Base-by-base conservation (phyloP, 495 filamentous ascomycete genomes). In the Neurospora sp. region DNA sequence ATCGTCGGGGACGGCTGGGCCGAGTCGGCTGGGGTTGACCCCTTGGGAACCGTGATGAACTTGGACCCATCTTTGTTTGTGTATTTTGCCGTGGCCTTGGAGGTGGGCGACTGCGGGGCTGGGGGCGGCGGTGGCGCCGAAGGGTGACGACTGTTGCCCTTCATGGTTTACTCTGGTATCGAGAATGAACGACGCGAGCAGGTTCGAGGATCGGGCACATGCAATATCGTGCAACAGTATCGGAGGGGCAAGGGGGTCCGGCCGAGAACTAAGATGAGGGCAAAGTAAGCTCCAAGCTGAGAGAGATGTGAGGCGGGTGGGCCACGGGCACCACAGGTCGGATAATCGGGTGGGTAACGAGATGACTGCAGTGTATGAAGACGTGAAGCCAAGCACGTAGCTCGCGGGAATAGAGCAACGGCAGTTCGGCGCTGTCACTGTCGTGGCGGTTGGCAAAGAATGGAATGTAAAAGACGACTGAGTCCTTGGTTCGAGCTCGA, bases 31-130 rank as follows among this genome's bases (percentile, higher is more conserved):
- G 83, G 82, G 40, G 83, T 83, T 53, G 77, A 84, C 69, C 81
- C 81, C 80, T 90, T 89, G n/a, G 89, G 89, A 70, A 90, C 86
- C 41, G 87, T 89, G 75, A 90, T 90, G 78, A 87, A 88, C 81
- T 91, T 90, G 40, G 89, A 89, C 48, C 89, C 89, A 82, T 91
- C 89, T 78, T 90, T 91, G 78, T 90, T 91, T 40, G 86, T 86
- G 75, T 88, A 88, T 70, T 87, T 89, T 1, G 86, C 84, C 9
- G 87, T 87, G 71, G 78, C 71, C 77, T 85, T 86, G 22, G 82
- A 73, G 44, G 76, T 79, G 7, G 84, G 83, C 40, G 83, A 83
- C 41, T 80, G 78, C 10, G 81, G 75, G 61, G 82, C 77, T 18
- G 78, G 74, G 71, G 75, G 71, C 68, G 78, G 73, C 40, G 79